Conservation (phyloP, 495 filamentous ascomycete genomes). For the Trichoderma reesei region DNA sequence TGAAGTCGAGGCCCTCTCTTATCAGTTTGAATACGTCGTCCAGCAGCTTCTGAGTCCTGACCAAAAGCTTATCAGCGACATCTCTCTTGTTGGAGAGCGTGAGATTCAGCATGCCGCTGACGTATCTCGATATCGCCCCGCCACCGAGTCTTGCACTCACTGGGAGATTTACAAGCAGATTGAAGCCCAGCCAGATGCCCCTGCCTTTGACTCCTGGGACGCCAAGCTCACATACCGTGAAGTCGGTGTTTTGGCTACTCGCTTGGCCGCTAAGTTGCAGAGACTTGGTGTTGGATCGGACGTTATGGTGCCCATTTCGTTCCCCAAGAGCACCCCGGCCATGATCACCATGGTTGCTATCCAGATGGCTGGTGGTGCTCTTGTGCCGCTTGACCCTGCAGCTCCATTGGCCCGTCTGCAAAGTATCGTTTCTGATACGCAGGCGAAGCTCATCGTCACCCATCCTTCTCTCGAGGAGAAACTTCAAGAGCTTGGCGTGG, state of each 20-base stretch:
- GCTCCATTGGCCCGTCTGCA: slow-evolving; percentile 39
- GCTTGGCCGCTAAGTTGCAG: slow-evolving; percentile 30
- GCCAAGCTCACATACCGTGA: slow-evolving; percentile 42
- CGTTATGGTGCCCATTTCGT: slow-evolving; percentile 34
- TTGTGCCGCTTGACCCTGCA: slow-evolving; percentile 43
- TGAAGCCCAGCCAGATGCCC: slow-evolving; percentile 1
- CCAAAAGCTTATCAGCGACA: neutral
- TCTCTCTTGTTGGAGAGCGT: slow-evolving; percentile 4
- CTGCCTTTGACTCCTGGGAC: slow-evolving; percentile 40
- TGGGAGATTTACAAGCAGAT: slow-evolving; percentile 1
- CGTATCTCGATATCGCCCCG: slow-evolving; percentile 16
- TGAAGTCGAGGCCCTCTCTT: slow-evolving; percentile 16
- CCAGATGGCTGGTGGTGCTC: slow-evolving; percentile 14
- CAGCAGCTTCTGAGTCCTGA: slow-evolving; percentile 9
- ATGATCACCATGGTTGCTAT: neutral
- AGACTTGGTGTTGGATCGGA: slow-evolving; percentile 40
- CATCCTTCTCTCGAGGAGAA: slow-evolving; percentile 19
- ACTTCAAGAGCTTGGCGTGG: neutral
- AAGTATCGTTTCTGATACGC: slow-evolving; percentile 30
- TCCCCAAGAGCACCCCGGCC: neutral
- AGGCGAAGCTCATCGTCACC: slow-evolving; percentile 35
- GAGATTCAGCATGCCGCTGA: slow-evolving; percentile 18
- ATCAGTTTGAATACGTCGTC: slow-evolving; percentile 15
- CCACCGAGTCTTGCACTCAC: slow-evolving; percentile 1
- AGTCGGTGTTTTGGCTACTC: slow-evolving; percentile 34